These are phyloP conservation scores for Besnoitia besnoiti DNA, from an alignment of 169 alveolate species.

Conservation along the genomic window DNA sequence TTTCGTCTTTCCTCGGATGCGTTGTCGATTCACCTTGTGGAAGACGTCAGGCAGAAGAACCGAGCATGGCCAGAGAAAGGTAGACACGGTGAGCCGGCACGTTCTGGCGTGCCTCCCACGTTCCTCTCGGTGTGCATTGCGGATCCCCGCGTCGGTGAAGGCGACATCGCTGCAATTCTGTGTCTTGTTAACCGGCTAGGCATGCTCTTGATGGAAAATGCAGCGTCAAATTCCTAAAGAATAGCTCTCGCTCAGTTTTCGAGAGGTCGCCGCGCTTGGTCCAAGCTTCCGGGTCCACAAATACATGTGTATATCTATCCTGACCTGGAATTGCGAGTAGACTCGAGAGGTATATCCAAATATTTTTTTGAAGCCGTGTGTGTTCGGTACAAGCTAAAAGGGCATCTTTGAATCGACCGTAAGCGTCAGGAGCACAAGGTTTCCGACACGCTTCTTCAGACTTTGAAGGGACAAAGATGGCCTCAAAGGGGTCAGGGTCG, in stretches of 20 bases:
- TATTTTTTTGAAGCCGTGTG: no score
- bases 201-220: not conserved
- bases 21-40: not conserved
- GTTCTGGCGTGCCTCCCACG: not conserved
- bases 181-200: slow-evolving; percentile 33
- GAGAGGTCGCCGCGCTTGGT: no score
- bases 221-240: not conserved
- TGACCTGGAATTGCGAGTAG: no score
- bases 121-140: not conserved
- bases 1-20: slow-evolving; percentile 30
- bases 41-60: not conserved
- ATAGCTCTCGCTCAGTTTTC: no score
- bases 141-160: slow-evolving; percentile 17
- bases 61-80: not conserved
- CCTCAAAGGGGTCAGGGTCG: no score
- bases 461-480: no score
- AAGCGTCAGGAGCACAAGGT: no score
- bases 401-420: no score
- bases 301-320: not conserved
- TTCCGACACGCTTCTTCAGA: no score
- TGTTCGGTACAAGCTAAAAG: no score
- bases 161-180: not conserved
- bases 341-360: no score
- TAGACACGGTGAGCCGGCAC: not conserved
- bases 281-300: no score